phyloP scores from a whole-genome alignment of 1,139 yeast species.

The Kazachstania sp. region DNA sequence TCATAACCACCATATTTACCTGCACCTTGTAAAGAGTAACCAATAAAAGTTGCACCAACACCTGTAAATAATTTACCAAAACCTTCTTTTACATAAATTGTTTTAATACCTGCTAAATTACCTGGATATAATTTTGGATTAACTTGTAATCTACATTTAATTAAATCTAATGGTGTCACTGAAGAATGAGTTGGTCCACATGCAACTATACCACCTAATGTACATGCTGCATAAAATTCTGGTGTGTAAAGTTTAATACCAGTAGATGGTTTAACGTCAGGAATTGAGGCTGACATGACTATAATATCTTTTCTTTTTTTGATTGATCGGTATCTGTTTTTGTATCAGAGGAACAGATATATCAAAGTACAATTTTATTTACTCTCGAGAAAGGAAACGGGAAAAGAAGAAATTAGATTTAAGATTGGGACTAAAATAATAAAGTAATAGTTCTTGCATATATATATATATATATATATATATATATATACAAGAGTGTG shows the following conservation, averaged over 20 bases:
- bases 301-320: background rate
- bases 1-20: conserved; percentile 95
- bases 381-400: too few species aligned
- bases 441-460: too few species aligned
- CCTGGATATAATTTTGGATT: conserved; percentile 61
- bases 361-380: too few species aligned
- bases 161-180: conserved; percentile 86
- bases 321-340: too few species aligned
- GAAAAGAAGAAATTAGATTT: too few species aligned
- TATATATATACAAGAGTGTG: too few species aligned
- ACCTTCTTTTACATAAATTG: conserved; percentile 67
- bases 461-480: too few species aligned
- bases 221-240: conserved; percentile 76
- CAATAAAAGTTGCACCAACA: conserved; percentile 81
- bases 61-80: conserved; percentile 71
- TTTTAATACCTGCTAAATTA: conserved; percentile 68
- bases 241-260: conserved; percentile 43
- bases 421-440: too few species aligned
- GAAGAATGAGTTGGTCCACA: conserved; percentile 95
- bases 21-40: conserved; percentile 91
- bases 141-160: conserved; percentile 88
- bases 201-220: conserved; percentile 78
- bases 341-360: too few species aligned
- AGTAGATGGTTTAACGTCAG: background rate
- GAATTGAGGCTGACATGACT: background rate